Percentiles rank a stretch among this genome's conserved stretches.
These are phyloP conservation scores for Przewalskia tangutica DNA, from an alignment of 257 asterid genomes.

Conservation along the genomic window DNA sequence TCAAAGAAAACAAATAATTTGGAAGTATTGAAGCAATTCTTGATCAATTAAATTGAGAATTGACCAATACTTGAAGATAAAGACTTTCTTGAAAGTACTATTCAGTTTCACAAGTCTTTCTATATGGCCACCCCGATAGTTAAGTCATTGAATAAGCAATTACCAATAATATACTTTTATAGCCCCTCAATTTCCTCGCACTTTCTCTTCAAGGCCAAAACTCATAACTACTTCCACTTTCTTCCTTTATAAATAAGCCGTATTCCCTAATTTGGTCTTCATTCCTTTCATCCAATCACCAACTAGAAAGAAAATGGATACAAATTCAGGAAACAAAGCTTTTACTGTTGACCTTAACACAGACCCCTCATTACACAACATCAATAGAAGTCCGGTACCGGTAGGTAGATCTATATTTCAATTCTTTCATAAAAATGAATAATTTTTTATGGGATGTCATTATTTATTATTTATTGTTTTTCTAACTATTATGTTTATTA, in stretches of 20 bases:
- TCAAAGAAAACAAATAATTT: not conserved
- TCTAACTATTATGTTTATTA: not conserved
- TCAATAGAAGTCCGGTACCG: not conserved
- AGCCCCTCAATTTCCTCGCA: not conserved
- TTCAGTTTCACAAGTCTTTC: not conserved
- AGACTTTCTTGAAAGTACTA: not conserved
- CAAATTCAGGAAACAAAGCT: not conserved
- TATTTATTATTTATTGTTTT: not conserved
- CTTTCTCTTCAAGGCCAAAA: not conserved
- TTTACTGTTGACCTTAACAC: slow-evolving; percentile 25
- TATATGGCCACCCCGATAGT: not conserved
- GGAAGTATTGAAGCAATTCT: not conserved
- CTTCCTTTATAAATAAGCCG: not conserved
- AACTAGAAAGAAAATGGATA: not conserved
- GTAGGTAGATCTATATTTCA: not conserved
- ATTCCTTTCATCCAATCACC: not conserved
- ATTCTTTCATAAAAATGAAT: not conserved
- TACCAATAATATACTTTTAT: not conserved
- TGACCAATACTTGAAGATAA: not conserved
- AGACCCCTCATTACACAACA: not conserved
- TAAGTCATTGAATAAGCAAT: not conserved
- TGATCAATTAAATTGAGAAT: not conserved
- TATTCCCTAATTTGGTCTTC: not conserved
- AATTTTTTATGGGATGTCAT: not conserved
- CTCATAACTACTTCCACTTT: not conserved